phyloP scores from a whole-genome alignment of 1,139 yeast genomes.

The Fermentozyma sake region DNA sequence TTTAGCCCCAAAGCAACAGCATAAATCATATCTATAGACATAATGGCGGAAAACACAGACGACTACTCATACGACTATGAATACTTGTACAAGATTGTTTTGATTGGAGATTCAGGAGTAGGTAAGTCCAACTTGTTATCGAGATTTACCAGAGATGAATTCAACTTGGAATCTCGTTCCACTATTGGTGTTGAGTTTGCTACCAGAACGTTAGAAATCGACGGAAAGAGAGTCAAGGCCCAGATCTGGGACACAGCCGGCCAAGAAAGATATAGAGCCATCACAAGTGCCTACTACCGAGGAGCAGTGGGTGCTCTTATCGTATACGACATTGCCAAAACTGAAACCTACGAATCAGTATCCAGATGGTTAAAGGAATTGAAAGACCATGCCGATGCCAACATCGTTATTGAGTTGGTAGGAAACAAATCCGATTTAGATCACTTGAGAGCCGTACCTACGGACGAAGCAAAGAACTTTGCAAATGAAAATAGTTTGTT shows the following conservation, averaged over 20 bases:
- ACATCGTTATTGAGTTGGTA: constrained; percentile 92
- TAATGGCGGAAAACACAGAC: constrained; percentile 50
- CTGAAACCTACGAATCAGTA: constrained; percentile 89
- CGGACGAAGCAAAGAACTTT: constrained; percentile 94
- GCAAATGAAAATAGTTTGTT: constrained; percentile 89
- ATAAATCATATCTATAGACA: constrained; percentile 2
- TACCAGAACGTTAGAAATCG: constrained; percentile 90
- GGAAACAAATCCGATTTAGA: constrained; percentile 94
- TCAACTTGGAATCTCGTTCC: constrained; percentile 88
- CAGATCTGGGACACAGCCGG: constrained; percentile 99
- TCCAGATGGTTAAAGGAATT: constrained; percentile 94
- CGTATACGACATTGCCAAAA: constrained; percentile 92
- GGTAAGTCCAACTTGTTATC: constrained; percentile 94
- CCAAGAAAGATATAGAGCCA: constrained; percentile 96
- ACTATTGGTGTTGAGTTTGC: constrained; percentile 99
- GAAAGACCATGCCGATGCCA: constrained; percentile 95
- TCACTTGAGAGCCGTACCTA: constrained; percentile 94
- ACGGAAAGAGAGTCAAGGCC: constrained; percentile 92
- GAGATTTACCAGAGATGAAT: constrained; percentile 92
- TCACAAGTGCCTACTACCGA: constrained; percentile 94
- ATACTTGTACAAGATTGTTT: constrained; percentile 88
- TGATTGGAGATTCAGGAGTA: constrained; percentile 97
- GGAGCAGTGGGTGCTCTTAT: constrained; percentile 98
- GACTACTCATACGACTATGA: constrained; percentile 93
- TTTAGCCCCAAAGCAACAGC: no score